Evolutionary conservation across 2,329 filamentous ascomycete species (phyloP), one percentile per base, ranked within the genome.

Genomic region (Cercospora sp.): DNA sequence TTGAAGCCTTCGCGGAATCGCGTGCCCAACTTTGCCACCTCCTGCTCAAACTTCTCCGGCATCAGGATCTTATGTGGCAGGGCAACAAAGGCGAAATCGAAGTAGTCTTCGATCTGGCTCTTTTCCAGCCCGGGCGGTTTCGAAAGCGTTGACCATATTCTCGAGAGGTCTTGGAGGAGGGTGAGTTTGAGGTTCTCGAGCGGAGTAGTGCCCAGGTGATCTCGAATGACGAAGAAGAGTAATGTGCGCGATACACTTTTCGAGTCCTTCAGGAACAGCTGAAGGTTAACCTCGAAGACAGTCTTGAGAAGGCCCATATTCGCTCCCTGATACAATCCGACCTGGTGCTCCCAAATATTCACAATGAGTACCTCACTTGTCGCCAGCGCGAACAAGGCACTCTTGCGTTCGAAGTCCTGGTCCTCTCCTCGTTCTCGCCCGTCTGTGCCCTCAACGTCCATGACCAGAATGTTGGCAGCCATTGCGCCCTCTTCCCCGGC

Each of bases 241-340:
- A 99, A 88, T 12, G 94, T 98, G 72, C 94, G 88, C 31, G 94
- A 92, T 31, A 90, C 93, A 18, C 92, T 93, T 91, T 93, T 92
- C 80, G 90, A 93, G 79, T 97, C 94, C 83, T 97, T 97, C 74
- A 98, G 85, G 81, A 99, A 99, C 30, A 99, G 85, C 81, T 98
- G 94, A 78, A 99, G 80, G 79, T 99, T 99, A 80, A 99, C 95
- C 83, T 99, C 95, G 75, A 99, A 99, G 3, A 99, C 95, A 0
- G 96, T 99, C 86, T 99, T 99, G 76, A 99, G 84, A 75, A 99
- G 82, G 8, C 95, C 95, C 95, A 99, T 99, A 80, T 99, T 99
- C 75, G 95, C 95, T 66, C 95, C 95, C 82, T 99, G 94, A 79
- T 99, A 99, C 79, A 99, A 81, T 59, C 95, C 95, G 70, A 99